Base-by-base conservation (phyloP, 78 protist genomes). In the Tieghemostelium lacteum region DNA sequence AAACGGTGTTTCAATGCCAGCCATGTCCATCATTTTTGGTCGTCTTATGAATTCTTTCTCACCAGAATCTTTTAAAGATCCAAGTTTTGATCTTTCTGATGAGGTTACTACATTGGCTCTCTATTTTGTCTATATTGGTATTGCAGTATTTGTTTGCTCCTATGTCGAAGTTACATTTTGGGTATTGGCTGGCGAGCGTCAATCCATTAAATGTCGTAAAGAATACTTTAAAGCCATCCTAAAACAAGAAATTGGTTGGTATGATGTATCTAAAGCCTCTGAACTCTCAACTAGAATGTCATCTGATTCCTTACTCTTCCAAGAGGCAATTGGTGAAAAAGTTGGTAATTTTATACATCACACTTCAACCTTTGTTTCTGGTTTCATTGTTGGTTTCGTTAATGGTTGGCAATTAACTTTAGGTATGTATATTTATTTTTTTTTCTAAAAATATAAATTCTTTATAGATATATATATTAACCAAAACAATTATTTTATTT, bases 241-340 rank as follows among this genome's bases (percentile, higher is more conserved):
- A 2, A 29, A 74, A 33, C 97, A 94, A 71, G 97, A 94, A 31
- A 57, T 92, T 24, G 93, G 91, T 16, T 94, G 95, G 92, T 92
- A 63, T 42, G 94, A 92, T 64, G 20, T 39, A 14, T 69, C 88
- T 33, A 69, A 75, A 24, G 45, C 93, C 20, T 54, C 73, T 16
- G 64, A 66, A 29, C 50, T 94, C 17, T 26, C 92, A 26, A 74
- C 92, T 10, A 66, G 92, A 34, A 72, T 93, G 22, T 22, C 80
- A 5, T 37, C 52, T 3, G 95, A 93, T 65, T 64, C 87, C 33
- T 55, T 60, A 22, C 22, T 86, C 17, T 80, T 91, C 33, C 91
- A 91, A 54, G 94, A 91, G 22, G 94, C 80, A 0, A 80, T 91
- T 34, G 88, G 94, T 71, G 94, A 91, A 42, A 91, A 91, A 22